Conservation (phyloP, 768 basidiomycete species). For the Lyophyllum decastes region DNA sequence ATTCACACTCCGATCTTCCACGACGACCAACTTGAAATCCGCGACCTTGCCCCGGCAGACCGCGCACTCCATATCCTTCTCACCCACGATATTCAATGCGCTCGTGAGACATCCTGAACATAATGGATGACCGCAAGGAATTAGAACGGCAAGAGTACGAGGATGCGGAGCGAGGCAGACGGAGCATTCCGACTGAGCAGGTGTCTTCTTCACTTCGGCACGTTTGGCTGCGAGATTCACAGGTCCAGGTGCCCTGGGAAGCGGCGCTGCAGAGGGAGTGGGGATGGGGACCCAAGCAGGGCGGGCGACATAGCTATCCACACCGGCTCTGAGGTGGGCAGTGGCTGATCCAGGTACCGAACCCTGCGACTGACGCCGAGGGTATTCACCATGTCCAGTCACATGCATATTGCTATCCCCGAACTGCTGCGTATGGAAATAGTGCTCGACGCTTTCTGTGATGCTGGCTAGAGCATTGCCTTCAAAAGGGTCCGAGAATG, state of each 20-base stretch:
- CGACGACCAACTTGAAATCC: conserved; percentile 60
- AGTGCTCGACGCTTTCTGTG: conserved; percentile 42
- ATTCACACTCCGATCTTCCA: conserved; percentile 5
- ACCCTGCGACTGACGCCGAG: conserved; percentile 7
- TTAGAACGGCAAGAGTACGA: conserved; percentile 59
- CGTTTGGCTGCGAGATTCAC: background rate
- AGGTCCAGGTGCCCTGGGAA: background rate
- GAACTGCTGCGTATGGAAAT: conserved; percentile 39
- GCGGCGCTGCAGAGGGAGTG: conserved; percentile 7
- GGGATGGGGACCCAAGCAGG: conserved; percentile 24
- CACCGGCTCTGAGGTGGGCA: background rate
- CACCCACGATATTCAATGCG: conserved; percentile 85
- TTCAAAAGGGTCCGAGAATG: conserved; percentile 45
- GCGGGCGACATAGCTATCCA: conserved; percentile 9
- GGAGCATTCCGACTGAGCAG: conserved; percentile 46
- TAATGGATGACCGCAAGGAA: conserved; percentile 74
- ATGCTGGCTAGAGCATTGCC: conserved; percentile 35
- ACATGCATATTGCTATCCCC: conserved; percentile 17
- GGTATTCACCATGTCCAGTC: conserved; percentile 10
- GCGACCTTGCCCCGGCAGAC: conserved; percentile 72
- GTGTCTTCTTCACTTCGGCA: conserved; percentile 4
- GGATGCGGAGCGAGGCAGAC: conserved; percentile 56
- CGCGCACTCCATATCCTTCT: conserved; percentile 85
- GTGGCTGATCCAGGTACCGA: background rate
- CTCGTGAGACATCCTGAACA: conserved; percentile 85